These are phyloP conservation scores for Fusarium chlamydosporum DNA, from an alignment of 2,329 filamentous ascomycete species.

Conservation along the genomic window DNA sequence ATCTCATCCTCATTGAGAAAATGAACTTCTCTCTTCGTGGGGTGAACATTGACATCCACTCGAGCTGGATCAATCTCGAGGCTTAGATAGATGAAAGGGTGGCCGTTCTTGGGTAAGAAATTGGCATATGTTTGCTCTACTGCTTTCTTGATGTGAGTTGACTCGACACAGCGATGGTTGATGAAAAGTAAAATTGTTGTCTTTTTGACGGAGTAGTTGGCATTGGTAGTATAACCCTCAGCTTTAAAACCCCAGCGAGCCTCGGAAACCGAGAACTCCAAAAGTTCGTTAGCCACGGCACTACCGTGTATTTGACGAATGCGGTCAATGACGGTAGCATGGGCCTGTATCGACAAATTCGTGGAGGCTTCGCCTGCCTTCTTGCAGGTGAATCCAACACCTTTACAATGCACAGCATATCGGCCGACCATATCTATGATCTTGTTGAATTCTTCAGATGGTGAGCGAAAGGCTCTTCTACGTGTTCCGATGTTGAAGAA, in stretches of 20 bases:
- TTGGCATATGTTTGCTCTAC: slow-evolving; percentile 89
- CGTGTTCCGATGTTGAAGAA: slow-evolving; percentile 97
- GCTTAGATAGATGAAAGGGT: slow-evolving; percentile 93
- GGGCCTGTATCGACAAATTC: slow-evolving; percentile 82
- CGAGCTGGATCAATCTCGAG: slow-evolving; percentile 92
- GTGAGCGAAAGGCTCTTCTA: slow-evolving; percentile 88
- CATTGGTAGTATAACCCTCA: slow-evolving; percentile 86
- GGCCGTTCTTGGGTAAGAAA: slow-evolving; percentile 93
- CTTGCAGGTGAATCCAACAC: slow-evolving; percentile 96
- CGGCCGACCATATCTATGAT: slow-evolving; percentile 95
- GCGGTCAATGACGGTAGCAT: slow-evolving; percentile 80
- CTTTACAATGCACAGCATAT: slow-evolving; percentile 91
- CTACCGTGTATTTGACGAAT: slow-evolving; percentile 92
- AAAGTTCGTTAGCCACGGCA: slow-evolving; percentile 87
- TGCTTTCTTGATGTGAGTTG: slow-evolving; percentile 86
- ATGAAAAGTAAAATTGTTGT: slow-evolving; percentile 93
- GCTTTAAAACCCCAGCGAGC: slow-evolving; percentile 87
- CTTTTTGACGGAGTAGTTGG: slow-evolving; percentile 94
- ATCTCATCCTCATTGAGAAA: slow-evolving; percentile 99
- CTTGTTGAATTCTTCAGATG: slow-evolving; percentile 96
- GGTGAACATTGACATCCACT: slow-evolving; percentile 97
- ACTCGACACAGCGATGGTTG: slow-evolving; percentile 95
- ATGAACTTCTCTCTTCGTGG: slow-evolving; percentile 96
- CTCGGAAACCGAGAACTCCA: slow-evolving; percentile 80
- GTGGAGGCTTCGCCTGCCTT: slow-evolving; percentile 91